phyloP scores from a whole-genome alignment of 2,329 filamentous ascomycete genomes.

The Apiospora malaysiana region DNA sequence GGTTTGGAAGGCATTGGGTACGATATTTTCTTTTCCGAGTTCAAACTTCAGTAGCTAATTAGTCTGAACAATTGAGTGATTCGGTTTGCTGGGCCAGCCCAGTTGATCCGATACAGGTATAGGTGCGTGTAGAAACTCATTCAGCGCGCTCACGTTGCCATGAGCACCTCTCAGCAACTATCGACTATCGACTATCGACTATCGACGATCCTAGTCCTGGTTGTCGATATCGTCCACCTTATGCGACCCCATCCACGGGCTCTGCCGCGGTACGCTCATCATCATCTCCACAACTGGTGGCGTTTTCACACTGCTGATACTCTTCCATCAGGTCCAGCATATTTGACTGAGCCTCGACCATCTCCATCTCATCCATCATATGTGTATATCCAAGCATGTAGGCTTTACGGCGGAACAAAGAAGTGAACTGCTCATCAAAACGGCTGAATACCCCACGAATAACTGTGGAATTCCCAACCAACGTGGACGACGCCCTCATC shows the following conservation, averaged over 20 bases:
- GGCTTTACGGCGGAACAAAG: constrained; percentile 99
- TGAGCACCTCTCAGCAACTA: too few relatives aligned
- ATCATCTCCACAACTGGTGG: constrained; percentile 54
- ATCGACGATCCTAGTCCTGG: too few relatives aligned
- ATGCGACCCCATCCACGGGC: not conserved
- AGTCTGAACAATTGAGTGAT: too few relatives aligned
- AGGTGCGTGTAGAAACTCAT: too few relatives aligned
- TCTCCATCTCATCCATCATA: constrained; percentile 99
- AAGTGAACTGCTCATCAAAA: constrained; percentile 98
- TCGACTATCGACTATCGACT: too few relatives aligned
- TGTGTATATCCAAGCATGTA: constrained; percentile 99
- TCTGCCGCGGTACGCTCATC: constrained; percentile 22
- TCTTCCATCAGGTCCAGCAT: constrained; percentile 99
- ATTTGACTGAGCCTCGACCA: constrained; percentile 99
- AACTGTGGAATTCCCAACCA: constrained; percentile 98
- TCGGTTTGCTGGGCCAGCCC: too few relatives aligned
- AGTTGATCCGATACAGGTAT: too few relatives aligned
- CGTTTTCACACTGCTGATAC: constrained; percentile 99
- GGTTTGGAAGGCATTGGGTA: too few relatives aligned
- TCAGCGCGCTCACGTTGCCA: too few relatives aligned
- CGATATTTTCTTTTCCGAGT: too few relatives aligned
- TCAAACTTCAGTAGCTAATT: too few relatives aligned
- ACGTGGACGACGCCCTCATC: constrained; percentile 98
- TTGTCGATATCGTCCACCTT: too few relatives aligned
- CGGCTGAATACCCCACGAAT: constrained; percentile 99